Conservation (phyloP, 805 yeast species). For the Starmerella sp. region DNA sequence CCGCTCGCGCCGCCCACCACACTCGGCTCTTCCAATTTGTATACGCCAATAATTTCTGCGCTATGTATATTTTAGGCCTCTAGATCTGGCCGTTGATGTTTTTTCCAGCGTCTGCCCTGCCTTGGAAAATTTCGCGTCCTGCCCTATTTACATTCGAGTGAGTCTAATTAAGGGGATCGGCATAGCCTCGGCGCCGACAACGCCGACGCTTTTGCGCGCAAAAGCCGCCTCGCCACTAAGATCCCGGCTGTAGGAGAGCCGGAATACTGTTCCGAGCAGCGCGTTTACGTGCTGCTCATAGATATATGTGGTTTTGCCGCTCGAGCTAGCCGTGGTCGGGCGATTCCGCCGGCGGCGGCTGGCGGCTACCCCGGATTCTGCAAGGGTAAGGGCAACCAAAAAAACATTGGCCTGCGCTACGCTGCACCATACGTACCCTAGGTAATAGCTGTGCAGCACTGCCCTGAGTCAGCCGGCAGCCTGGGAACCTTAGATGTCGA, state of each 20-base stretch:
- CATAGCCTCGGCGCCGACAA: background rate
- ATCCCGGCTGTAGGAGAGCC: background rate
- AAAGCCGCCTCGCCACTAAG: background rate
- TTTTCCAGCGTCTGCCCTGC: background rate
- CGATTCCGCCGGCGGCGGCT: background rate
- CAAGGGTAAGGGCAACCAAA: background rate
- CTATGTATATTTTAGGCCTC: too few relatives aligned
- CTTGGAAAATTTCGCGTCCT: background rate
- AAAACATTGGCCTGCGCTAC: background rate
- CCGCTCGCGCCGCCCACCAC: too few relatives aligned
- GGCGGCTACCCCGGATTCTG: constrained; percentile 3
- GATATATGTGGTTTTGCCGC: too few relatives aligned
- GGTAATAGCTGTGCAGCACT: background rate
- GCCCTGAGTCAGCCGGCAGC: background rate
- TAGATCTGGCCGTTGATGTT: too few relatives aligned
- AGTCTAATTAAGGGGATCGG: background rate
- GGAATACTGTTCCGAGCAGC: too few relatives aligned
- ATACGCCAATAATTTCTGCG: too few relatives aligned
- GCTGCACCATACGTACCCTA: background rate
- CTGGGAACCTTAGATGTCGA: background rate
- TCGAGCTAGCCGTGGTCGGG: background rate
- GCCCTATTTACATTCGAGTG: background rate
- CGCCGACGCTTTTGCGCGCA: background rate
- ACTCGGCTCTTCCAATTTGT: too few relatives aligned
- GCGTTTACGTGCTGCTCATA: too few relatives aligned